Evolutionary conservation across 495 filamentous ascomycete genomes (phyloP).

Genomic region (Hypoxylon lienhwacheense): DNA sequence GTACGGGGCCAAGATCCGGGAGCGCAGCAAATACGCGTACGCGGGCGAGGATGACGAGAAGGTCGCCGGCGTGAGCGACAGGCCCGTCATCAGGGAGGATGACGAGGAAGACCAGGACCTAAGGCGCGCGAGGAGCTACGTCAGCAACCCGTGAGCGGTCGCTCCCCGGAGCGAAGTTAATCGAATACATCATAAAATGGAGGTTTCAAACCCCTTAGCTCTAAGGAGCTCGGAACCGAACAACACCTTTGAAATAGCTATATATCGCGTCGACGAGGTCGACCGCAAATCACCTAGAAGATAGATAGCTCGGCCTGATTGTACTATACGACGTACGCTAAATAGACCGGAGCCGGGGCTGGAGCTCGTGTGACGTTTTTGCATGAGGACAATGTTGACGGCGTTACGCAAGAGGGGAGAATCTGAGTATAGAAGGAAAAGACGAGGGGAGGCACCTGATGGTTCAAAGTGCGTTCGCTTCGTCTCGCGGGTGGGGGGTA

Average conservation of each 20-base stretch:
- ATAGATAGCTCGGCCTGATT: no score
- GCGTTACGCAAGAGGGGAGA: background rate
- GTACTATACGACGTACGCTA: no score
- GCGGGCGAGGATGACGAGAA: slow-evolving; percentile 48
- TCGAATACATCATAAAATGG: background rate
- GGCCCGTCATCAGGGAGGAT: slow-evolving; percentile 27
- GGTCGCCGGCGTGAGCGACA: slow-evolving; percentile 23
- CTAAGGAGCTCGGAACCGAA: background rate
- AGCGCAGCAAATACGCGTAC: slow-evolving; percentile 67
- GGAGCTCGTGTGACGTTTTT: no score
- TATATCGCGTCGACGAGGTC: background rate
- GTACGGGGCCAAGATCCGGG: slow-evolving; percentile 69
- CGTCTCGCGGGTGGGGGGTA: no score
- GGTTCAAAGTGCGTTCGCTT: no score
- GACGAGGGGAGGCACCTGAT: no score
- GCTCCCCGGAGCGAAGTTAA: background rate
- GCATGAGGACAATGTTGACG: no score
- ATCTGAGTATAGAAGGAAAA: background rate
- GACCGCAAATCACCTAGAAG: background rate
- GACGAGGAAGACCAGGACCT: slow-evolving; percentile 42
- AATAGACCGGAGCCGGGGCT: no score
- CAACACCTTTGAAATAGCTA: background rate
- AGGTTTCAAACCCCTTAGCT: background rate
- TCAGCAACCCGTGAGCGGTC: slow-evolving; percentile 45
- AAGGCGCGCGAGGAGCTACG: slow-evolving; percentile 46